Conservation (phyloP, 148 eudicot species). For the Rhododendron molle region DNA sequence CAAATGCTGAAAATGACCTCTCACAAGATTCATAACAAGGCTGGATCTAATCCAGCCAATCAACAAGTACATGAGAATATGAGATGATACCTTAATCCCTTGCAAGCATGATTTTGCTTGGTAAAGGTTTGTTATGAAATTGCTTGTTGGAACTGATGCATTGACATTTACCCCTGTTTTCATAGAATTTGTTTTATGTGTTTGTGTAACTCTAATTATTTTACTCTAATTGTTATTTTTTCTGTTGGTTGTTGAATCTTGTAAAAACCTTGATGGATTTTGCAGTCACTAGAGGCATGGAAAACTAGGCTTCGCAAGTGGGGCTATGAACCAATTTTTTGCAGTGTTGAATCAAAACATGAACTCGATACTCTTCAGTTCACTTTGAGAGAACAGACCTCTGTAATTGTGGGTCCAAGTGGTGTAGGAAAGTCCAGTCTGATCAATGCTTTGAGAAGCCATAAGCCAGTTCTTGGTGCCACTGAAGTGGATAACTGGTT, state of each 20-base stretch:
- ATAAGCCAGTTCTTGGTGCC: conserved; percentile 25
- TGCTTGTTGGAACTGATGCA: not conserved
- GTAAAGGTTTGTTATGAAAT: not conserved
- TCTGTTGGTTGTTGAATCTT: not conserved
- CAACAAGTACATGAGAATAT: not conserved
- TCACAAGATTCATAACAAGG: not conserved
- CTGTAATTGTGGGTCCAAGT: conserved; percentile 96
- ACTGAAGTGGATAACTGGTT: conserved; percentile 45
- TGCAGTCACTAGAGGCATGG: conserved; percentile 65
- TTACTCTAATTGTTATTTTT: not conserved
- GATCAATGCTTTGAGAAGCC: conserved; percentile 78
- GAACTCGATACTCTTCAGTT: conserved; percentile 81
- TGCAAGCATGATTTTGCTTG: not conserved
- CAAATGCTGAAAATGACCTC: not conserved
- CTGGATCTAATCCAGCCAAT: not conserved
- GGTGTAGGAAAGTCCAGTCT: conserved; percentile 97
- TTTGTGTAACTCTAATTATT: not conserved
- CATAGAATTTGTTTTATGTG: not conserved
- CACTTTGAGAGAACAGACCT: conserved; percentile 65
- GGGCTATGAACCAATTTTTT: conserved; percentile 84
- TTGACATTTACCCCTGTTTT: not conserved
- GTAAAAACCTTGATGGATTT: not conserved
- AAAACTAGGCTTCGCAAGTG: conserved; percentile 67
- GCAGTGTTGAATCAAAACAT: conserved; percentile 66
- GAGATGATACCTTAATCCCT: not conserved